Base-by-base conservation (phyloP, 305 asterid species). In the Andrographis paniculata region DNA sequence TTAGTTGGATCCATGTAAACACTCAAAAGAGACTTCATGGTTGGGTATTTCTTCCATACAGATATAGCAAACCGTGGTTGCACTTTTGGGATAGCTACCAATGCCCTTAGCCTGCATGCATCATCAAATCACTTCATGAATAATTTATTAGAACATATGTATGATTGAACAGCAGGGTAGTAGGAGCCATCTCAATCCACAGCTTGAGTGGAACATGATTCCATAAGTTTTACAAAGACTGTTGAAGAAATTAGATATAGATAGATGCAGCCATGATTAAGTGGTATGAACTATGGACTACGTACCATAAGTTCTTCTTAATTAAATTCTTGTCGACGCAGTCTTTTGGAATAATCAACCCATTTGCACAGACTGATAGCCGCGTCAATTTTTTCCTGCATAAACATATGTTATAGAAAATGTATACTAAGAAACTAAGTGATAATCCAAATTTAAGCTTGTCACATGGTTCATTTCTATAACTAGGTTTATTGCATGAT, bases 51-150 rank as follows among this genome's bases (percentile, higher is more conserved):
- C 80, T 86, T 86, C 87, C 94, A 71, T 62, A 89, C 82, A 52
- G 98, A 84, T 28, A 89, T 62, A 43, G 98, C 94, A 61, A 69
- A 80, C 60, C 94, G 82, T 20, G 98, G 98, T 59, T 89, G 98
- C 59, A 86, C 95, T 77, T 89, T 89, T 17, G 96, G 96, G 37
- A 89, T 78, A 43, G 94, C 86, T 52, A 89, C 62, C 61, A 86
- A 71, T 20, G 87, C 88, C 71, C 86, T 89, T 56, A 86, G 68
- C 98, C 98, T 89, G 75, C 65, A 76, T 20, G 52, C 4, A 30
- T 42, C 52, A 66, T 33, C 8, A 24, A 24, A 24, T 24, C 30
- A 3, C 4, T 24, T 24, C 4, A 4, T 24, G 30, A 3, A 24
- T 24, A 24, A 24, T 24, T n/a, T n/a, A n/a, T n/a, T n/a, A n/a